Evolutionary conservation across 441 rosid genomes (phyloP).

Genomic region (Biscutella auriculata): DNA sequence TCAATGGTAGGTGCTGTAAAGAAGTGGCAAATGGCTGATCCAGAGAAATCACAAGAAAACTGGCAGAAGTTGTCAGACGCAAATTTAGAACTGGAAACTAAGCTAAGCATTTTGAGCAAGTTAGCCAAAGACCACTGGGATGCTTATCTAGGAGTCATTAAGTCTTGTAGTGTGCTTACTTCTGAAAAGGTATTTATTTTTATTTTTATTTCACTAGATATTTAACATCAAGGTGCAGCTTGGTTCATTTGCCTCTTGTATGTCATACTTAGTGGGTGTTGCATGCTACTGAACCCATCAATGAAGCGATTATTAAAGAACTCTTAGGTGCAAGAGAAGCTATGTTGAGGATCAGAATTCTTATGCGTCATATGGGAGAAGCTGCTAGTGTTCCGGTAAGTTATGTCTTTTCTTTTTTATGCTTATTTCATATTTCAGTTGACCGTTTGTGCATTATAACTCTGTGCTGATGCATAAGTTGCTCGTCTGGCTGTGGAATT

Average conservation of each 20-base stretch:
- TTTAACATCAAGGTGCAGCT: background rate
- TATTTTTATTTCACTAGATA: background rate
- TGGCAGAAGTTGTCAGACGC: constrained; percentile 70
- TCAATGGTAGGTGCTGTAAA: constrained; percentile 98
- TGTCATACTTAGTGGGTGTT: constrained; percentile 63
- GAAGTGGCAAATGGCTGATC: constrained; percentile 85
- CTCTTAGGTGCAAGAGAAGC: constrained; percentile 60
- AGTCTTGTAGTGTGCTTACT: constrained; percentile 54
- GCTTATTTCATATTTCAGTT: constrained; percentile 1
- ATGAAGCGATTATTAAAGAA: constrained; percentile 44
- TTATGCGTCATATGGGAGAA: constrained; percentile 83
- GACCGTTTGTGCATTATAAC: background rate
- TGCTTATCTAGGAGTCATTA: constrained; percentile 42
- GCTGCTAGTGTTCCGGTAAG: constrained; percentile 78
- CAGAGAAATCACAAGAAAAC: constrained; percentile 58
- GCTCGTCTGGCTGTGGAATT: background rate
- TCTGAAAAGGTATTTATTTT: constrained; percentile 52
- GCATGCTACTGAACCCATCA: constrained; percentile 40
- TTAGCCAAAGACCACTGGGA: constrained; percentile 71
- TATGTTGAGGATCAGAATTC: constrained; percentile 65
- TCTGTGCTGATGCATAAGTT: background rate
- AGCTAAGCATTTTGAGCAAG: constrained; percentile 48
- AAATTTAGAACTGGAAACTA: constrained; percentile 67
- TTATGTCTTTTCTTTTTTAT: background rate
- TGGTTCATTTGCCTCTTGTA: constrained; percentile 13